Percentiles rank a stretch among this genome's conserved stretches.
Evolutionary conservation across 2,329 filamentous ascomycete genomes (phyloP).

Genomic region (Phoma sp.): DNA sequence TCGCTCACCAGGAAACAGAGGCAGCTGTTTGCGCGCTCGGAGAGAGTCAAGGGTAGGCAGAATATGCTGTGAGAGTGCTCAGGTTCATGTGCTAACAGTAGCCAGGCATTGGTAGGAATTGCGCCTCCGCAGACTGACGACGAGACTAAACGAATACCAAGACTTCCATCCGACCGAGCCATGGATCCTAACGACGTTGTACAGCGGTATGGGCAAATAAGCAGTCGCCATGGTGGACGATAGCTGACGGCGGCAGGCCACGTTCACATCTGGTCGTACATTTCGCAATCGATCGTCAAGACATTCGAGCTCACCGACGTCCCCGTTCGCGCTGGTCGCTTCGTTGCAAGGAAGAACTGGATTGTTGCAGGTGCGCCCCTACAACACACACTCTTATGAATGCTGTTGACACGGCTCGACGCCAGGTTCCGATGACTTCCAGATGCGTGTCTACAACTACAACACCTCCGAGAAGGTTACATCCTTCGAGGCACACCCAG

Average conservation of each 20-base stretch:
- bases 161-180: constrained; percentile 97
- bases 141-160: constrained; percentile 59
- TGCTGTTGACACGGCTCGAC: constrained; percentile 27
- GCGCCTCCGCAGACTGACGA: constrained; percentile 1
- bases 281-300: constrained; percentile 80
- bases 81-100: constrained; percentile 30
- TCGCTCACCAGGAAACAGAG: constrained; percentile 63
- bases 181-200: constrained; percentile 92
- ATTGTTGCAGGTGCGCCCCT: constrained; percentile 75
- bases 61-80: neutral
- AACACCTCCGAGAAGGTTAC: constrained; percentile 99
- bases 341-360: constrained; percentile 98
- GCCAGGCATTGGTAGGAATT: constrained; percentile 44
- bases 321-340: constrained; percentile 93
- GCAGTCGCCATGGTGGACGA: constrained; percentile 6
- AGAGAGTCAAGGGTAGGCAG: constrained; percentile 76
- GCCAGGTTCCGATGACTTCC: constrained; percentile 80
- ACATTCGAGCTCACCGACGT: constrained; percentile 99
- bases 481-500: constrained; percentile 94
- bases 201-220: constrained; percentile 71
- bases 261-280: constrained; percentile 99
- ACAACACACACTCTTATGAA: neutral
- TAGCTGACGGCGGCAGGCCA: constrained; percentile 68
- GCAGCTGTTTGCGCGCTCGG: constrained; percentile 85
- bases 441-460: constrained; percentile 87